Evolutionary conservation across 202 grass and related monocot species (phyloP).

Genomic region (Schoenoplectus tabernaemontani): DNA sequence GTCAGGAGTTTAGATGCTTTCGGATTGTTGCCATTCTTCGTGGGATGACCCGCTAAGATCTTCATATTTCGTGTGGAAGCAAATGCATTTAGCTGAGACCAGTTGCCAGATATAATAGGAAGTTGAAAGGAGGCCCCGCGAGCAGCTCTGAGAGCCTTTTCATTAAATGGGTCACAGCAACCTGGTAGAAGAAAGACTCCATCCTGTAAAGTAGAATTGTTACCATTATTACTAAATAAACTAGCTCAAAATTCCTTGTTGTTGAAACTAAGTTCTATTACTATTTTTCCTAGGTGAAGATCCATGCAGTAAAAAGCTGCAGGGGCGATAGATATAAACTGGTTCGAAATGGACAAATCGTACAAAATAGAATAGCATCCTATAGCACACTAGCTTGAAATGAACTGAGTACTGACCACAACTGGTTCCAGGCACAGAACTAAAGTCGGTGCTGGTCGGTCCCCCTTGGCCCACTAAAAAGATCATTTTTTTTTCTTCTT

Average conservation of each 20-base stretch:
- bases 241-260: neutral
- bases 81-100: constrained; percentile 36
- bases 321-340: neutral
- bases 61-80: constrained; percentile 43
- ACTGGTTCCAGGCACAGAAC: neutral
- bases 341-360: neutral
- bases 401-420: no score
- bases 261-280: neutral
- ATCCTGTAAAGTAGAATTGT: constrained; percentile 42
- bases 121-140: constrained; percentile 81
- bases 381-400: neutral
- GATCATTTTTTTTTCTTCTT: no score
- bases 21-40: constrained; percentile 30
- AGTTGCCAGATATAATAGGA: constrained; percentile 57
- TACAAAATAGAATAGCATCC: neutral
- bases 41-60: constrained; percentile 75
- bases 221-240: neutral
- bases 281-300: neutral
- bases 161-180: constrained; percentile 96
- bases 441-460: no score
- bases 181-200: constrained; percentile 74
- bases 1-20: constrained; percentile 29
- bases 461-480: no score
- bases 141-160: constrained; percentile 84
- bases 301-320: neutral